Base-by-base conservation (phyloP, 2,329 filamentous ascomycete genomes). In the Colletotrichum melonis region DNA sequence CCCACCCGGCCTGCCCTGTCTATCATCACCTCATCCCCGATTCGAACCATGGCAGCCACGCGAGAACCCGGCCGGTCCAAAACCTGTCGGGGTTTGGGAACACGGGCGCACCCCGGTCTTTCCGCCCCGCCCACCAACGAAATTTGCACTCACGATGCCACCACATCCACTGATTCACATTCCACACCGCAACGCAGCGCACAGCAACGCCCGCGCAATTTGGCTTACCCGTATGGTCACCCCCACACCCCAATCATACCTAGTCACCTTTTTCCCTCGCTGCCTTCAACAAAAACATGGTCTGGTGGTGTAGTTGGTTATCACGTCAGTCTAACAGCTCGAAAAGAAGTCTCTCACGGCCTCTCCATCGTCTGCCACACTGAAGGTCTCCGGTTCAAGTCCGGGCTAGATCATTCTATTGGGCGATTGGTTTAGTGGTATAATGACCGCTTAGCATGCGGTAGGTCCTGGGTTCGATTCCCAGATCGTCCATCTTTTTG, bases 291-390 rank as follows among this genome's bases (percentile, higher is more conserved):
- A 49, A 28, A 30, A 38, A 42, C n/a, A 30, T 35, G 71, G 71
- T 73, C 67, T 71, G 85, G 87, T 69, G 83, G 80, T 80, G 79
- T 80, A 81, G 84, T 85, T 85, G 84, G 83, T 85, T 84, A 85
- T 85, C 84, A 85, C 84, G 81, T 85, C 82, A 84, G 83, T 85
- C 82, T 85, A 85, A 85, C 83, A 80, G 4, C 6, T 12, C 8
- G 12, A 9, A 14, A 6, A 32, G 30, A 24, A 12, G 32, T 5
- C 32, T 1, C 5, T 30, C 49, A 14, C 22, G 11, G 30, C 30
- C 30, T 3, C 19, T 22, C 8, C 1, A 6, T 16, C 22, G 30
- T 26, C 35, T 11, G 12, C 30, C 63, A 65, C 71, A 66, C 71
- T 73, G 71, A 73, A 73, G 71, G 71, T 73, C 71, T 73, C 71